These are phyloP conservation scores for Mariannaea elegans DNA, from an alignment of 2,329 filamentous ascomycete species.

Conservation along the genomic window DNA sequence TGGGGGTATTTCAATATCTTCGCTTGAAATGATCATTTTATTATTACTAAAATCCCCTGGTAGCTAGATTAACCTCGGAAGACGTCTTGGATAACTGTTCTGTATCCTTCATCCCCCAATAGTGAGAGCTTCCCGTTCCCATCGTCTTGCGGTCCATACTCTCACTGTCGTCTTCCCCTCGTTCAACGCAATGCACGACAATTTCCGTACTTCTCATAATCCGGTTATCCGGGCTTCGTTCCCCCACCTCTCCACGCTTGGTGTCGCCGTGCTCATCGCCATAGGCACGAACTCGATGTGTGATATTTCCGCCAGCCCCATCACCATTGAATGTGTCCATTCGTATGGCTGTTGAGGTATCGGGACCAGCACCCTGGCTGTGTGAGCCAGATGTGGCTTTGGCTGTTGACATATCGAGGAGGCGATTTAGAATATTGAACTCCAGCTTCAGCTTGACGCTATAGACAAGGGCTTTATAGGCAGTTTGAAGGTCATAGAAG, in stretches of 20 bases:
- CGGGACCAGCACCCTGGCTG: slow-evolving; percentile 12
- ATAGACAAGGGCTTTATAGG: slow-evolving; percentile 49
- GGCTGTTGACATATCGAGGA: slow-evolving; percentile 42
- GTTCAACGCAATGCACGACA: slow-evolving; percentile 2
- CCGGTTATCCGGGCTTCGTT: background rate
- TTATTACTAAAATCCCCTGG: background rate
- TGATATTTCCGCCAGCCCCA: background rate
- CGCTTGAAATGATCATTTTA: too few relatives aligned
- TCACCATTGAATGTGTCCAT: slow-evolving; percentile 1
- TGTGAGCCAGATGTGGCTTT: slow-evolving; percentile 30
- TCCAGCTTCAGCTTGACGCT: slow-evolving; percentile 51
- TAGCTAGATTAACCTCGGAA: background rate
- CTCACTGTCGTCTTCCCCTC: background rate
- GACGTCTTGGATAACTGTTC: background rate
- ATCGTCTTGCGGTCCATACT: background rate
- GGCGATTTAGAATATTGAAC: slow-evolving; percentile 49
- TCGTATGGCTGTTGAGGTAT: background rate
- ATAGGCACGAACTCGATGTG: background rate
- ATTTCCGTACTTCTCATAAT: slow-evolving; percentile 1
- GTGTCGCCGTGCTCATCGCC: background rate
- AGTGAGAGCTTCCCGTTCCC: background rate
- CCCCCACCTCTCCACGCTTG: background rate
- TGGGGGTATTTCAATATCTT: too few relatives aligned
- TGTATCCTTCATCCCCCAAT: background rate
- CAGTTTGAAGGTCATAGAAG: slow-evolving; percentile 46